A percentile compares a stretch with the other conserved stretches of the same genome.
Conservation (phyloP, 441 rosid species). For the Erysimum pusillum region DNA sequence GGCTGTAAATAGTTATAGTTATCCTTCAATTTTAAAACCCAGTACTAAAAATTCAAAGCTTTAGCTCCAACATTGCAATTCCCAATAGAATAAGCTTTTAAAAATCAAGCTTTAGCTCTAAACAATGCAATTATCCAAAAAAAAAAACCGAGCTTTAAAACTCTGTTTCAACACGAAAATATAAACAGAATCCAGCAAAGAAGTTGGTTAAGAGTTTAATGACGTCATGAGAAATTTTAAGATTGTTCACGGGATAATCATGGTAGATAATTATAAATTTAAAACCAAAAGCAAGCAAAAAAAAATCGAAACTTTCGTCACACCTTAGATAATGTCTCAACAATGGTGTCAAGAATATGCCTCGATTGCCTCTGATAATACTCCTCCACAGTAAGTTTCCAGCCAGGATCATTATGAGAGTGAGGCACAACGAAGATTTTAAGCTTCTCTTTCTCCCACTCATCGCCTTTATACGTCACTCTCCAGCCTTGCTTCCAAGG, state of each 20-base stretch:
- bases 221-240: constrained; percentile 38
- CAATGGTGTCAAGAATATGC: constrained; percentile 87
- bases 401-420: constrained; percentile 98
- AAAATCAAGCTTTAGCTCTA: not conserved
- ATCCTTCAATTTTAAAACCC: not conserved
- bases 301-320: constrained; percentile 7
- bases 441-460: constrained; percentile 88
- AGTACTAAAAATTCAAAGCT: not conserved
- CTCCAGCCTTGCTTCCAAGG: constrained; percentile 98
- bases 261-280: not conserved
- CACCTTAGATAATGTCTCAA: constrained; percentile 88
- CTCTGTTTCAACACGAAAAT: constrained; percentile 6
- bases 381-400: constrained; percentile 97
- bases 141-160: not conserved
- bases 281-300: not conserved
- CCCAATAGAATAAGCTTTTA: not conserved
- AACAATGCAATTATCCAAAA: not conserved
- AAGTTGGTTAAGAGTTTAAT: constrained; percentile 9
- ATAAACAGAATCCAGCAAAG: constrained; percentile 5
- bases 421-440: constrained; percentile 95
- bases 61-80: not conserved
- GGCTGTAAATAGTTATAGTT: not conserved
- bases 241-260: constrained; percentile 26
- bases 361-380: constrained; percentile 84
- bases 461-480: constrained; percentile 78